Percentiles rank a stretch among this genome's conserved stretches.
Conservation (phyloP, 23 red algal genomes). For the Gracilaria gracilis region DNA sequence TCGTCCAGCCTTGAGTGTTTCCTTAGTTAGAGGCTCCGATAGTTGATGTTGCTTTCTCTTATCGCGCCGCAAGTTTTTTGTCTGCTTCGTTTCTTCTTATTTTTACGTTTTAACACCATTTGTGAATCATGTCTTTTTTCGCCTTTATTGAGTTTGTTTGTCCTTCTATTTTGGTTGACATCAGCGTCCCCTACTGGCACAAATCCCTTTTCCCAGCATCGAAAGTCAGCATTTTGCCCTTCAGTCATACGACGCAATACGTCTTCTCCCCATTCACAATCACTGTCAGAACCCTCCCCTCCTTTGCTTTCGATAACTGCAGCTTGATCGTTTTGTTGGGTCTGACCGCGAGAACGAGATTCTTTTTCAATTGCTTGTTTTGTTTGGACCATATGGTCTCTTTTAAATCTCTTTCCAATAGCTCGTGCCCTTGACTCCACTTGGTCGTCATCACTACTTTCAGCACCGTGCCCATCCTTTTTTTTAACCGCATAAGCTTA, state of each 20-base stretch:
- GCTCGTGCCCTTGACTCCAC: slow-evolving; percentile 12
- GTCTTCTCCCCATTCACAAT: slow-evolving; percentile 31
- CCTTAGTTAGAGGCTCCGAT: slow-evolving; percentile 68
- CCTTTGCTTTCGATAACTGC: background rate
- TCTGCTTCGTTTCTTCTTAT: slow-evolving; percentile 61
- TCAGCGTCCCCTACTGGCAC: background rate
- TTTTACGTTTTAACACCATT: slow-evolving; percentile 6
- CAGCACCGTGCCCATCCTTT: background rate
- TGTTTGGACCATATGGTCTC: background rate
- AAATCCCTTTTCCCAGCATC: slow-evolving; percentile 1
- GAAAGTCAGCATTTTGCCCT: background rate
- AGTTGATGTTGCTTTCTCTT: slow-evolving; percentile 45
- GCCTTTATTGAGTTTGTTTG: background rate
- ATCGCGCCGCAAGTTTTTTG: slow-evolving; percentile 82
- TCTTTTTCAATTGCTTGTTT: background rate
- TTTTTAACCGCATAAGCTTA: background rate
- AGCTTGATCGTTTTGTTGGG: background rate
- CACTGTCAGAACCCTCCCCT: background rate
- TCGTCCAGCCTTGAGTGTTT: slow-evolving; percentile 59
- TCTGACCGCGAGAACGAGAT: background rate
- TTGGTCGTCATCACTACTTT: slow-evolving; percentile 27
- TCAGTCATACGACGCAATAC: slow-evolving; percentile 17
- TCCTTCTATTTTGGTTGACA: background rate
- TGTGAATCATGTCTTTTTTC: background rate
- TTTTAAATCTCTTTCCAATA: background rate